Evolutionary conservation across 2,329 filamentous ascomycete species (phyloP).

Genomic region (Cladosporium sp.): DNA sequence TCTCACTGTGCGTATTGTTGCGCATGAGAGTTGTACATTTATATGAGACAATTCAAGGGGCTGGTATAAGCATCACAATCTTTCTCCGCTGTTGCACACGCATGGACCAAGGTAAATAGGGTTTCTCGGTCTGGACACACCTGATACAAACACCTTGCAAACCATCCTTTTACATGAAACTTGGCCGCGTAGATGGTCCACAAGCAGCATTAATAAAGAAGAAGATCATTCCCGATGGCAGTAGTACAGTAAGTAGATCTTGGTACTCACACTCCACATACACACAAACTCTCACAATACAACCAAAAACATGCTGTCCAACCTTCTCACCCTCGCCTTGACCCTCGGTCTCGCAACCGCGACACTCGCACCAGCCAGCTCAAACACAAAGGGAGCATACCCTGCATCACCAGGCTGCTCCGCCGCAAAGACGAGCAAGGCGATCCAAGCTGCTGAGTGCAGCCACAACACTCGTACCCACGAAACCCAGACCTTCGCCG

Average conservation of each 20-base stretch:
- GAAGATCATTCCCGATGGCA: neutral
- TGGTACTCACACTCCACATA: neutral
- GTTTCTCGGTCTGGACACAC: neutral
- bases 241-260: neutral
- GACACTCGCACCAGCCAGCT: conserved; percentile 40
- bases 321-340: conserved; percentile 18
- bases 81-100: neutral
- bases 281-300: neutral
- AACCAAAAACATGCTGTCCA: conserved; percentile 10
- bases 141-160: conserved; percentile 6
- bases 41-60: neutral
- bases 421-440: conserved; percentile 36
- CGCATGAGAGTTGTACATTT: neutral
- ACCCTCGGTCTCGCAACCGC: conserved; percentile 31
- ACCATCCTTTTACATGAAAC: conserved; percentile 11
- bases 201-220: neutral
- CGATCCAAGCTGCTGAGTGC: conserved; percentile 47
- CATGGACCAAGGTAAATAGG: neutral
- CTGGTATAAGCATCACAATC: neutral
- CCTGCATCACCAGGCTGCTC: conserved; percentile 33
- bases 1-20: neutral
- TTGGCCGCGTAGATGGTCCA: neutral
- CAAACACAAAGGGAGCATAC: conserved; percentile 40
- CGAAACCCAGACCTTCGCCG: conserved; percentile 41
- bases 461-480: conserved; percentile 43